Evolutionary conservation across 129 eudicot genomes (phyloP).

Genomic region (Artemisia argyi): DNA sequence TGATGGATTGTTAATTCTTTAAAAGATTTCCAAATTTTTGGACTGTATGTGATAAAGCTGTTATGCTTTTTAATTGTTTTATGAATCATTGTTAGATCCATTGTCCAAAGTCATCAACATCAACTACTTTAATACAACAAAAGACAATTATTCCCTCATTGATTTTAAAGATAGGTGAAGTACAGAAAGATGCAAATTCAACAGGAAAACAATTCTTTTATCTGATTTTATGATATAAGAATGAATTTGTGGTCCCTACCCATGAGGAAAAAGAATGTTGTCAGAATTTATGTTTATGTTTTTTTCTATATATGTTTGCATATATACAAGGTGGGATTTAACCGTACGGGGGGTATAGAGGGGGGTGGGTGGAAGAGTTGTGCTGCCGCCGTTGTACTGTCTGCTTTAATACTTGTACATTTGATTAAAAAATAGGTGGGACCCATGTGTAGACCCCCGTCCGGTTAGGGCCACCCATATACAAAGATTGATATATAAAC

Average conservation of each 20-base stretch:
- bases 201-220: slow-evolving; percentile 17
- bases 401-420: too few species aligned
- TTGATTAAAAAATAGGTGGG: too few species aligned
- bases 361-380: too few species aligned
- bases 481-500: slow-evolving; percentile 11
- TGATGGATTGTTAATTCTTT: slow-evolving; percentile 29
- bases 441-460: too few species aligned
- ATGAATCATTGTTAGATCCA: slow-evolving; percentile 22
- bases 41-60: slow-evolving; percentile 34
- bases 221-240: slow-evolving; percentile 20
- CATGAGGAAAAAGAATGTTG: slow-evolving; percentile 34
- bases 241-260: slow-evolving; percentile 29
- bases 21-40: slow-evolving; percentile 15
- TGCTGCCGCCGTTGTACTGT: too few species aligned
- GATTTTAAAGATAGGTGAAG: slow-evolving; percentile 16
- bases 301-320: slow-evolving; percentile 17
- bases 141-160: slow-evolving; percentile 35
- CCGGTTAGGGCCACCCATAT: too few species aligned
- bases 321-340: neutral
- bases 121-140: slow-evolving; percentile 19
- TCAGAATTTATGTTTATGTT: slow-evolving; percentile 19
- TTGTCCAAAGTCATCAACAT: slow-evolving; percentile 23
- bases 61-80: slow-evolving; percentile 28
- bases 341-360: too few species aligned
- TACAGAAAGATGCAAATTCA: slow-evolving; percentile 32